These are phyloP conservation scores for Euptelea pleiosperma DNA, from an alignment of 164 flowering plant species.

Conservation along the genomic window DNA sequence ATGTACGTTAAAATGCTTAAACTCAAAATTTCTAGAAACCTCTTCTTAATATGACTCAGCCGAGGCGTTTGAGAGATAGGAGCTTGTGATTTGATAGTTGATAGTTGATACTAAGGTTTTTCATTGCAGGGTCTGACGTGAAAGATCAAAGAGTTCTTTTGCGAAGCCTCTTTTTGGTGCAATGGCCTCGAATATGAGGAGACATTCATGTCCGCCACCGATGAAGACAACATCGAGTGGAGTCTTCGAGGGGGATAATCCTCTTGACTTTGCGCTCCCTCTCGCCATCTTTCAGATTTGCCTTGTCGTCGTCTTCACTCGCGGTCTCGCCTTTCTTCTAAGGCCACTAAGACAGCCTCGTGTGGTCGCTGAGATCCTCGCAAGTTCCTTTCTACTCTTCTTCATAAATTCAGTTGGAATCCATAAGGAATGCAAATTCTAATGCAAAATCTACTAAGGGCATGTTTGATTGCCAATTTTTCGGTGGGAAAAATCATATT, in stretches of 20 bases:
- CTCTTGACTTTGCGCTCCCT: slow-evolving; percentile 73
- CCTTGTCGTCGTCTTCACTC: slow-evolving; percentile 52
- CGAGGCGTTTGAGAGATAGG: too few species aligned
- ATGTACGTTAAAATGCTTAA: too few species aligned
- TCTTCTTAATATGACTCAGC: too few species aligned
- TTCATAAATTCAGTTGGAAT: too few species aligned
- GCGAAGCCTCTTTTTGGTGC: neutral
- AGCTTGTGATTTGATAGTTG: too few species aligned
- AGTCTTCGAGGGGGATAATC: slow-evolving; percentile 71
- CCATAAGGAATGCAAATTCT: too few species aligned
- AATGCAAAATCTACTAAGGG: too few species aligned
- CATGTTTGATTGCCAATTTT: too few species aligned
- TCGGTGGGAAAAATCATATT: too few species aligned
- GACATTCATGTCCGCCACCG: slow-evolving; percentile 35
- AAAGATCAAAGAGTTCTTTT: neutral
- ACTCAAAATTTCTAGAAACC: too few species aligned
- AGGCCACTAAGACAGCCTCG: slow-evolving; percentile 84
- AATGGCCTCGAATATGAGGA: slow-evolving; percentile 13
- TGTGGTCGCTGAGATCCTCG: slow-evolving; percentile 81
- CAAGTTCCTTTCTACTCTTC: slow-evolving; percentile 30
- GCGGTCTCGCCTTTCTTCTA: slow-evolving; percentile 54
- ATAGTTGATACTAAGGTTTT: neutral
- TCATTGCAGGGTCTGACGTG: neutral
- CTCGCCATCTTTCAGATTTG: slow-evolving; percentile 74
- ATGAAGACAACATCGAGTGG: slow-evolving; percentile 86